A percentile compares a stretch with the other conserved stretches of the same genome.
Evolutionary conservation across 106 monocot species (phyloP).

Genomic region (Acorus gramineus): DNA sequence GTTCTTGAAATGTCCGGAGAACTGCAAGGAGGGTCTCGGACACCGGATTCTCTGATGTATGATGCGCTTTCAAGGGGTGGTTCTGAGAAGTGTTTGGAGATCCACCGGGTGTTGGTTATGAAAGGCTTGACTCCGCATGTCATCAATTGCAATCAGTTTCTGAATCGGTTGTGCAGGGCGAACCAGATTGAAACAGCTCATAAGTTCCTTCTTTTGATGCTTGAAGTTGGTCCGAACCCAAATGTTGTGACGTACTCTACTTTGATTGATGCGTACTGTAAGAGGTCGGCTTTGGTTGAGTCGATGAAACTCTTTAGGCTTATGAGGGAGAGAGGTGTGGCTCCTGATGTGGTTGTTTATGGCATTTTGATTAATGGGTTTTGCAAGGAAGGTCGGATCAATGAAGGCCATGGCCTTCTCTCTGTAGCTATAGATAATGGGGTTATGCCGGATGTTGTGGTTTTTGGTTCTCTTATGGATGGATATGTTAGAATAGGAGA

Average conservation of each 20-base stretch:
- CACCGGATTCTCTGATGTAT: constrained; percentile 5
- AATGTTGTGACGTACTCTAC: constrained; percentile 50
- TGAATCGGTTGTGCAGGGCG: constrained; percentile 26
- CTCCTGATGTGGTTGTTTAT: constrained; percentile 41
- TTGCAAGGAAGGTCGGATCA: constrained; percentile 33
- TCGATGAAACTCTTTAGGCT: constrained; percentile 18
- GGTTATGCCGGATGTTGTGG: constrained; percentile 39
- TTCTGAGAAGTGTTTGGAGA: constrained; percentile 8
- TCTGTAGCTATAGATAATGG: constrained; percentile 16
- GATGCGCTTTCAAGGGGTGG: constrained; percentile 3
- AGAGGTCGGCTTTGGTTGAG: constrained; percentile 17
- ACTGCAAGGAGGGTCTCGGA: constrained; percentile 14
- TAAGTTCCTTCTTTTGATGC: constrained; percentile 20
- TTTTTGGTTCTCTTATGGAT: constrained; percentile 44
- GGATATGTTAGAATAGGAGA: constrained; percentile 34
- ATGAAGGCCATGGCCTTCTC: constrained; percentile 24
- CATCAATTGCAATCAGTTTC: constrained; percentile 22
- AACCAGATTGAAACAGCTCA: constrained; percentile 10
- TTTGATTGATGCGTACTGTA: constrained; percentile 33
- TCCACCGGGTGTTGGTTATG: constrained; percentile 13
- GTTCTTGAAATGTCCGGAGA: constrained; percentile 11
- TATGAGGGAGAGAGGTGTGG: constrained; percentile 21
- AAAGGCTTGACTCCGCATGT: constrained; percentile 10
- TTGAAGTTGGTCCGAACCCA: constrained; percentile 21
- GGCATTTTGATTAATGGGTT: constrained; percentile 46